These are phyloP conservation scores for Floccularia luteovirens DNA, from an alignment of 768 basidiomycete species.

Conservation along the genomic window DNA sequence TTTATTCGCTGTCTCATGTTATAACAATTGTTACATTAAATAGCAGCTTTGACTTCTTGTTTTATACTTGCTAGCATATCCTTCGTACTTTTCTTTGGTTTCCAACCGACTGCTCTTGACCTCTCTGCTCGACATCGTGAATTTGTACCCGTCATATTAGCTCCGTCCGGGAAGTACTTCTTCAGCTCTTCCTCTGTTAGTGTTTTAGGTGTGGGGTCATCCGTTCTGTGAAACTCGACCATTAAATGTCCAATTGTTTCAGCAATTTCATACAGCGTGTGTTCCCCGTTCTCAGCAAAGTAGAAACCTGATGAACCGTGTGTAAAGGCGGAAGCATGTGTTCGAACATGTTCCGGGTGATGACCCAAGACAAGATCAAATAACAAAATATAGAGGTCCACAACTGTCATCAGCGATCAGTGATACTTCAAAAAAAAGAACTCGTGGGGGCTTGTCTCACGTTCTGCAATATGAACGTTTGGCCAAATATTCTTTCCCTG, in stretches of 20 bases:
- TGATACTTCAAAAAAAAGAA: too few species aligned
- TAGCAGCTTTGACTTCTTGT: slow-evolving; percentile 31
- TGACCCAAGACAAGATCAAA: slow-evolving; percentile 30
- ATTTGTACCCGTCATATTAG: slow-evolving; percentile 29
- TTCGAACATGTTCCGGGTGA: slow-evolving; percentile 5
- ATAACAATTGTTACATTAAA: too few species aligned
- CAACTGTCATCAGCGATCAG: slow-evolving; percentile 22
- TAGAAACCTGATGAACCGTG: slow-evolving; percentile 41
- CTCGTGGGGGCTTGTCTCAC: slow-evolving; percentile 20
- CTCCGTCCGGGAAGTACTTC: slow-evolving; percentile 28
- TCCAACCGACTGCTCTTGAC: slow-evolving; percentile 41
- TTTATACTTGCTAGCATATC: slow-evolving; percentile 44
- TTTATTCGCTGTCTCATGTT: too few species aligned
- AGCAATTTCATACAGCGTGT: slow-evolving; percentile 25
- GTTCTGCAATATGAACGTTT: slow-evolving; percentile 47
- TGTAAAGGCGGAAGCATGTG: slow-evolving; percentile 17
- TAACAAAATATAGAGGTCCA: slow-evolving; percentile 32
- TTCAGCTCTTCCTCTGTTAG: slow-evolving; percentile 33
- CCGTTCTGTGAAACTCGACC: slow-evolving; percentile 22
- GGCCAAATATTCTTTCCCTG: slow-evolving; percentile 47
- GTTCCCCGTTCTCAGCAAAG: slow-evolving; percentile 42
- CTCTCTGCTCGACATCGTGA: slow-evolving; percentile 36
- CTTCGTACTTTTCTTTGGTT: slow-evolving; percentile 35
- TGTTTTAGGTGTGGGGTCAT: slow-evolving; percentile 30
- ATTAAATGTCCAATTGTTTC: slow-evolving; percentile 28